Evolutionary conservation across 176 grass and related monocot genomes (phyloP).

Genomic region (Alopecurus myosuroides): DNA sequence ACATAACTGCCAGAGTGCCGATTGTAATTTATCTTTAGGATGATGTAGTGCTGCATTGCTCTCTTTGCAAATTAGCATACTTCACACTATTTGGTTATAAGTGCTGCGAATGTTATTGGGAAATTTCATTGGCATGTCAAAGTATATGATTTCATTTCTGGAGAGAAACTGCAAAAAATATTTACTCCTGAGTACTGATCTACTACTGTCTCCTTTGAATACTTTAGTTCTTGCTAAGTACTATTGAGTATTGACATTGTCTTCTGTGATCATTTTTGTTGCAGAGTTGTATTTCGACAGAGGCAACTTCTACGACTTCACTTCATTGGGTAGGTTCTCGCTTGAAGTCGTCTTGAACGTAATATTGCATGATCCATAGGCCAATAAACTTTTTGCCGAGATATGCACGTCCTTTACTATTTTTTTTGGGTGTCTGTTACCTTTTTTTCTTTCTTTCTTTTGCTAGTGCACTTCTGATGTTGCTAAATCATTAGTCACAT

Average conservation of each 20-base stretch:
- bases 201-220: not conserved
- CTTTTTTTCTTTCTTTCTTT: not conserved
- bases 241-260: constrained; percentile 13
- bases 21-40: not conserved
- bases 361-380: not conserved
- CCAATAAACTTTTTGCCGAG: not conserved
- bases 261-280: constrained; percentile 5
- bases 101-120: not conserved
- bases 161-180: not conserved
- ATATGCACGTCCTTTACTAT: not conserved
- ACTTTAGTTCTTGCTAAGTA: not conserved
- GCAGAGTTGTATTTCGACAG: constrained; percentile 85
- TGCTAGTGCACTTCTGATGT: not conserved
- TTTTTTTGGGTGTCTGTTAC: not conserved
- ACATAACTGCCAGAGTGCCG: not conserved
- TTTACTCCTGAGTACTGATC: not conserved
- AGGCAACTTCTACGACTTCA: constrained; percentile 97
- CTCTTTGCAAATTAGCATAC: not conserved
- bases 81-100: not conserved
- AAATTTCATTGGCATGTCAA: not conserved
- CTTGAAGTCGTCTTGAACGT: not conserved
- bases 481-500: not conserved
- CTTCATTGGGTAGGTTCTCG: constrained; percentile 63
- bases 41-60: not conserved
- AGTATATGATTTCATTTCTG: not conserved